These are phyloP conservation scores for Kodamaea alishanica DNA, from an alignment of 1,139 yeast genomes.

Conservation along the genomic window DNA sequence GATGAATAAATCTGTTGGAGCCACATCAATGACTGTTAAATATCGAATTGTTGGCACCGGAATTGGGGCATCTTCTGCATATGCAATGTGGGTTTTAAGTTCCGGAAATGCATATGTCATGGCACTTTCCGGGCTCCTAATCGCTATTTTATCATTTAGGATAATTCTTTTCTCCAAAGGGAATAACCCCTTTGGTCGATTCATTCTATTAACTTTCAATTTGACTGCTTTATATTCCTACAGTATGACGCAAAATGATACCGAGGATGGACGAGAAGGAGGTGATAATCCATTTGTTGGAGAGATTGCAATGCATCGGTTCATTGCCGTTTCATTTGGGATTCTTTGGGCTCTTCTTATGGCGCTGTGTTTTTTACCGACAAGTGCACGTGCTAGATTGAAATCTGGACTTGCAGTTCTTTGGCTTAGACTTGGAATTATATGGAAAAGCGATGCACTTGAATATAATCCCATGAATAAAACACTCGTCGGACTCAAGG, in stretches of 20 bases:
- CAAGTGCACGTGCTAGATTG: conserved; percentile 67
- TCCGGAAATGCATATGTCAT: conserved; percentile 56
- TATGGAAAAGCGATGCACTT: conserved; percentile 69
- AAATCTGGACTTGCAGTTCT: conserved; percentile 62
- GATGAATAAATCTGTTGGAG: conserved; percentile 86
- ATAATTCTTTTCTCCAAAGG: conserved; percentile 65
- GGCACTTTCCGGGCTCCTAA: conserved; percentile 54
- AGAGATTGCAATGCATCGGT: conserved; percentile 80
- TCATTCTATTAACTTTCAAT: conserved; percentile 72
- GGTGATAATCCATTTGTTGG: conserved; percentile 64
- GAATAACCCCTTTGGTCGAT: conserved; percentile 66
- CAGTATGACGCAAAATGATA: conserved; percentile 58
- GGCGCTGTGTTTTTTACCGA: conserved; percentile 64
- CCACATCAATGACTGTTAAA: conserved; percentile 75
- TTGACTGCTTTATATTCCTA: conserved; percentile 76
- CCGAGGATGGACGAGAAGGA: conserved; percentile 67
- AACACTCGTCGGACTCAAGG: conserved; percentile 48
- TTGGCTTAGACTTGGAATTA: conserved; percentile 77
- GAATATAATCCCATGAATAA: conserved; percentile 25
- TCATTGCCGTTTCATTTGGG: conserved; percentile 68
- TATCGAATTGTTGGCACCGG: conserved; percentile 76
- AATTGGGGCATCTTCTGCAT: conserved; percentile 65
- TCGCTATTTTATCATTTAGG: conserved; percentile 63
- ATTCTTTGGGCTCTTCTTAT: conserved; percentile 73
- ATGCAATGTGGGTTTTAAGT: conserved; percentile 52